Base-by-base conservation (phyloP, 2,329 filamentous ascomycete genomes). In the Pseudovirgaria hyperparasitica region DNA sequence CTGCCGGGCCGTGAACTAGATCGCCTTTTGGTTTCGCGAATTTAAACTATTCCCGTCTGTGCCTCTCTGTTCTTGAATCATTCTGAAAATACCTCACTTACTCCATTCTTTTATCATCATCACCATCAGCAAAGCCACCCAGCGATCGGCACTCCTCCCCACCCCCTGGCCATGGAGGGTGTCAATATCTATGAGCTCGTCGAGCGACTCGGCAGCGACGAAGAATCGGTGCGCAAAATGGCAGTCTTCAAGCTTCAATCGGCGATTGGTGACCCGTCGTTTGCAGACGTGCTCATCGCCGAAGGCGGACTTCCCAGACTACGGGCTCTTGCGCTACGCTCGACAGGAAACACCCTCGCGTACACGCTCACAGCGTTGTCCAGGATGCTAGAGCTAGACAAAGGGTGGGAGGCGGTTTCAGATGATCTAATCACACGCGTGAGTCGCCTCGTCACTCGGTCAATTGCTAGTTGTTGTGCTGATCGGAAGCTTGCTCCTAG, bases 231-330 rank as follows among this genome's bases (percentile, higher is more conserved):
- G 41, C 82, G 86, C 48, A 98, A 98, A 58, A 94, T 96, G 82
- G 90, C 90, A 34, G 90, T 92, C 34, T 98, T 98, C 70, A 94
- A 94, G 62, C 73, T 98, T 39, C 90, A 98, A 58, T 78, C 72
- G 37, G 85, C 82, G 36, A 93, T 98, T 56, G 87, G 86, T 50
- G 90, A 98, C 57, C 87, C 87, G 15, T 80, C 85, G 26, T 96
- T 96, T 54, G 90, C 90, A 45, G 90, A 96, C 54, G 76, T 92
- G 42, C 98, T 98, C 60, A 92, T 96, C 35, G 75, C 79, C 27
- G 81, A 85, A 26, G 85, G 85, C 31, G 90, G 90, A 4, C 66
- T 96, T 38, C 67, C 75, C 39, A 75, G 87, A 40, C 62, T 98
- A 43, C 74, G 84, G 28, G 75, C 81, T 30, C 66, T 96, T 28